Base-by-base conservation (phyloP, 148 eudicot genomes). In the Vaccinium myrtillus region DNA sequence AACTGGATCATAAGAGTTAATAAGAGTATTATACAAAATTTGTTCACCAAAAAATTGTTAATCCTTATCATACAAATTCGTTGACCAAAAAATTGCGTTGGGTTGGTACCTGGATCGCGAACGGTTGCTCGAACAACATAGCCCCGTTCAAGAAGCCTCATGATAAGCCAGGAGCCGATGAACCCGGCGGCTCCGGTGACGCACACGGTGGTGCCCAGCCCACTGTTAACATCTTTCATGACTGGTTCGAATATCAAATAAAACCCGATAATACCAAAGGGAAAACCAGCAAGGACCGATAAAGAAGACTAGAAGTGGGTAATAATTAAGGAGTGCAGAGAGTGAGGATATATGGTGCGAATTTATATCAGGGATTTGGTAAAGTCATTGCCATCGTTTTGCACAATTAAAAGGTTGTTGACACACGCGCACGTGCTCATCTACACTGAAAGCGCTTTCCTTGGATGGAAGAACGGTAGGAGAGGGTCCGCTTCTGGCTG, bases 161-260 rank as follows among this genome's bases (percentile, higher is more conserved):
- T 93, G 84, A 92, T 89, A 36, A 93, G 93, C 96, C 96, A 93
- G 1, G 96, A 93, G 6, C 96, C 96, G 48, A 93, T 85, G 81
- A 89, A 93, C 1, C 96, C 96, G 0, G 93, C 75, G 1, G 94
- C 97, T 59, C 97, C 97, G 15, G 97, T 94, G 74, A 94, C 97
- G 39, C 97, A 94, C 0, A 94, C 97, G 21, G 90, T 84, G 75
- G 74, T 30, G 74, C 36, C 19, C 6, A 30, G 1, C 14, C 30
- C 10, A 23, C 14, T 13, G 8, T 65, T 65, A 13, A 10, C 27
- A 21, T 65, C 71, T 23, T 65, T 65, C 71, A 65, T 65, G 25
- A 2, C 13, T n/a, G 11, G 27, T n/a, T 0, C 23, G 2, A 36
- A 36, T 36, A 0, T 19, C 6, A 59, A 55, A 55, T 18, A 32